phyloP scores from a whole-genome alignment of 192 early-diverging fungal species.

The Umbelopsis ramanniana region DNA sequence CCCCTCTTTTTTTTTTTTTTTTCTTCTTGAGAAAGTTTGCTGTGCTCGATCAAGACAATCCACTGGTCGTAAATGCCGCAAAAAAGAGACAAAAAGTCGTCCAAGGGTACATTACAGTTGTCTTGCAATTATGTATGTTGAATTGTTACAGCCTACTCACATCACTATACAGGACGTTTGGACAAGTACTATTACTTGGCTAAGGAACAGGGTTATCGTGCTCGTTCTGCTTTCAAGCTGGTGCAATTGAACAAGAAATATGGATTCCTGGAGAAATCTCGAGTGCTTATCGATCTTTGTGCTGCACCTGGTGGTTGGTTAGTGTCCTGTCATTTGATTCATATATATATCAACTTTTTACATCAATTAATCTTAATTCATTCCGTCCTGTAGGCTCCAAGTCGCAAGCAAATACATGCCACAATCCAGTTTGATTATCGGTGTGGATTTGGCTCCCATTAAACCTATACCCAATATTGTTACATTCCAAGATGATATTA shows the following conservation, averaged over 20 bases:
- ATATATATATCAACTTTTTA: no score
- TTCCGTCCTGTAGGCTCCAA: constrained; percentile 67
- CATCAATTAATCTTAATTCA: neutral
- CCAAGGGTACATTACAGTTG: constrained; percentile 33
- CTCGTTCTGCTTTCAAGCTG: constrained; percentile 99
- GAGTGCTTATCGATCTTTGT: constrained; percentile 94
- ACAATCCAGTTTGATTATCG: constrained; percentile 87
- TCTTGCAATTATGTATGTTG: neutral
- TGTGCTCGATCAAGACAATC: neutral
- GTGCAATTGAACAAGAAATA: constrained; percentile 99
- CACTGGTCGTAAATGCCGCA: constrained; percentile 17
- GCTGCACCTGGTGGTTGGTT: constrained; percentile 98
- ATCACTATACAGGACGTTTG: constrained; percentile 76
- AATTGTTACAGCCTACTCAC: neutral
- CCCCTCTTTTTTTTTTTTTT: constrained; percentile 5
- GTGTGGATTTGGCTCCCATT: constrained; percentile 94
- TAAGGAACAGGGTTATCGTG: constrained; percentile 99
- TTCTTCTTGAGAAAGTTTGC: neutral
- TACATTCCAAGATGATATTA: constrained; percentile 96
- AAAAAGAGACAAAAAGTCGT: constrained; percentile 43
- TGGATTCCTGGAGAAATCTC: constrained; percentile 89
- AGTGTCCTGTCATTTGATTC: constrained; percentile 4
- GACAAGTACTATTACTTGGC: constrained; percentile 99
- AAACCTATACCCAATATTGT: constrained; percentile 96
- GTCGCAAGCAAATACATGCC: constrained; percentile 99